A percentile compares a stretch with the other conserved stretches of the same genome.
Conservation (phyloP, 352 stramenopile species). For the Hyaloperonospora brassicae region DNA sequence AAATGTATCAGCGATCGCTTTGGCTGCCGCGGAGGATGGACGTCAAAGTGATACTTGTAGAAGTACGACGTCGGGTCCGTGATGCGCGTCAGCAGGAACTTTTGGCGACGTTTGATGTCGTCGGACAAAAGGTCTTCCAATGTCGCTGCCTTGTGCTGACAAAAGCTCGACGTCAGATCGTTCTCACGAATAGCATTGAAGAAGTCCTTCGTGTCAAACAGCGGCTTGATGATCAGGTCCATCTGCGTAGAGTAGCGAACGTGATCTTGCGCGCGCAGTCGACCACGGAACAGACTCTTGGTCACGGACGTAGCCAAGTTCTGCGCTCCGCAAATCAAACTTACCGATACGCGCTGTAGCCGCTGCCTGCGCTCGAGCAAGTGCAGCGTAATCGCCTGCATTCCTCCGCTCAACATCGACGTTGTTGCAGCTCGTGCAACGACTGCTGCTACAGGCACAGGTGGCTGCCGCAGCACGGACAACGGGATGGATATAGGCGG, state of each 20-base stretch:
- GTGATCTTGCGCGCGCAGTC: slow-evolving; percentile 53
- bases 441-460: slow-evolving; percentile 40
- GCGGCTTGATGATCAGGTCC: slow-evolving; percentile 63
- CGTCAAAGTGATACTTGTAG: slow-evolving; percentile 85
- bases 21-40: slow-evolving; percentile 51
- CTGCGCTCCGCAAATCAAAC: slow-evolving; percentile 66
- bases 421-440: slow-evolving; percentile 9
- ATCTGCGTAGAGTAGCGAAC: slow-evolving; percentile 41
- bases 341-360: slow-evolving; percentile 64
- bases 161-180: slow-evolving; percentile 77
- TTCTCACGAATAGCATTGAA: slow-evolving; percentile 81
- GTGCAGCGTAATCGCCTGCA: slow-evolving; percentile 10
- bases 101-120: slow-evolving; percentile 48
- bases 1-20: slow-evolving; percentile 54
- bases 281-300: slow-evolving; percentile 65
- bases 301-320: slow-evolving; percentile 62
- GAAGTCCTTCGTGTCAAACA: slow-evolving; percentile 54
- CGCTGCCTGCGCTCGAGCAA: slow-evolving; percentile 28
- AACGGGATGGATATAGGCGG: slow-evolving; percentile 78
- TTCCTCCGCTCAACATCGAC: slow-evolving; percentile 10
- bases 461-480: slow-evolving; percentile 56
- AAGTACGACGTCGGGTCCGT: slow-evolving; percentile 86
- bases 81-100: slow-evolving; percentile 80
- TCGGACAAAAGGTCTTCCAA: slow-evolving; percentile 73
- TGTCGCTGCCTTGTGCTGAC: slow-evolving; percentile 57